Evolutionary conservation across 208 protist species (phyloP), one percentile per base, ranked within the genome.

Genomic region (Trypanosoma platydactyli): DNA sequence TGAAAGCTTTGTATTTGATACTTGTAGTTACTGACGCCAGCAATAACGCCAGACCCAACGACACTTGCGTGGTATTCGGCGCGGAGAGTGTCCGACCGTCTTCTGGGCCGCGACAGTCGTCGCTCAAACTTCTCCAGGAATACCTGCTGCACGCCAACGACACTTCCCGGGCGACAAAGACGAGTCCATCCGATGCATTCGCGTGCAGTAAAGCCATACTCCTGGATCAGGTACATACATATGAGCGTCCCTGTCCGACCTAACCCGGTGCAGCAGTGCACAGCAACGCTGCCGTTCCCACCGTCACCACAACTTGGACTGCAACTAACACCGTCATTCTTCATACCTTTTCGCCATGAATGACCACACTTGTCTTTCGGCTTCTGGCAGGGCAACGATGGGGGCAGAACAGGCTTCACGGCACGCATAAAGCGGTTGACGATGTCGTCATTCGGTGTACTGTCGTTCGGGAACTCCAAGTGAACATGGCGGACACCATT

Each of bases 221-320:
- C 77, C 52, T 94, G 94, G 82, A 98, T 98, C 57, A 98, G 77
- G 62, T 94, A 97, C 18, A 83, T 76, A 0, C 65, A 88, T 46
- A 98, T 95, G 12, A 98, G 65, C 9, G 97, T 98, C 18, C 98
- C 98, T n/a, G 97, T 99, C 41, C 97, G 74, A 40, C 97, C 98
- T 11, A 99, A 80, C 15, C 98, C 98, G 0, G 98, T 96, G 49
- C 96, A 95, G 69, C 98, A 99, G 79, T 99, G 97, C 29, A 99
- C 85, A 18, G 97, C 96, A 5, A 98, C n/a, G n/a, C n/a, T n/a
- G n/a, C n/a, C n/a, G n/a, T n/a, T n/a, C n/a, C n/a, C n/a, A n/a
- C n/a, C n/a, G n/a, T n/a, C n/a, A n/a, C n/a, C n/a, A n/a, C n/a
- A n/a, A n/a, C n/a, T n/a, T n/a, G n/a, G n/a, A n/a, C n/a, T n/a